A percentile compares a stretch with the other conserved stretches of the same genome.
These are phyloP conservation scores for Gigaspora rosea DNA, from an alignment of 192 early-diverging fungal genomes.

Conservation along the genomic window DNA sequence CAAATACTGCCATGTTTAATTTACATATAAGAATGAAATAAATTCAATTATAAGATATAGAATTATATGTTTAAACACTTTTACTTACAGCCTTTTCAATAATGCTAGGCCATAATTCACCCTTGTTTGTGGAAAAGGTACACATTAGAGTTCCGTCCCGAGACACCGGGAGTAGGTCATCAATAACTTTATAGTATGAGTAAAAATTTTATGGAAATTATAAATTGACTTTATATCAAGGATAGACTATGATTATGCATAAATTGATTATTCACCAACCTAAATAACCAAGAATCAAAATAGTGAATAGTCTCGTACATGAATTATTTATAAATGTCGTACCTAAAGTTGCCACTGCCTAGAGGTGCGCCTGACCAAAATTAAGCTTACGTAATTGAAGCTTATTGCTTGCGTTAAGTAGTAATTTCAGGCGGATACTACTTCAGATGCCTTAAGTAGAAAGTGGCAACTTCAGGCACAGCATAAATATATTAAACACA, in stretches of 20 bases:
- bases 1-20: conserved; percentile 62
- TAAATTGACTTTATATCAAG: neutral
- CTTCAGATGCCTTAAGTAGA: too few relatives aligned
- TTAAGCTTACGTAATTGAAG: too few relatives aligned
- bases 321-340: conserved; percentile 1
- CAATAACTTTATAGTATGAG: conserved; percentile 56
- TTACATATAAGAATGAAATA: neutral
- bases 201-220: neutral
- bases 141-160: conserved; percentile 77
- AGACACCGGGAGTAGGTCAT: conserved; percentile 84
- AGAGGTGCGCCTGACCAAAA: too few relatives aligned
- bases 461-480: neutral
- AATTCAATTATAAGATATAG: neutral
- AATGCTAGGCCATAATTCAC: conserved; percentile 82
- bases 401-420: too few relatives aligned
- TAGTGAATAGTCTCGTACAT: neutral
- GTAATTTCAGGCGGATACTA: too few relatives aligned
- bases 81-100: conserved; percentile 82
- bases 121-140: conserved; percentile 76
- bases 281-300: too few relatives aligned
- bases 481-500: conserved; percentile 12
- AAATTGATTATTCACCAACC: too few relatives aligned
- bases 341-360: too few relatives aligned
- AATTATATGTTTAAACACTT: neutral
- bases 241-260: neutral